phyloP scores from a whole-genome alignment of 1,284 basidiomycete genomes.

The Ustilago vetiveriae region DNA sequence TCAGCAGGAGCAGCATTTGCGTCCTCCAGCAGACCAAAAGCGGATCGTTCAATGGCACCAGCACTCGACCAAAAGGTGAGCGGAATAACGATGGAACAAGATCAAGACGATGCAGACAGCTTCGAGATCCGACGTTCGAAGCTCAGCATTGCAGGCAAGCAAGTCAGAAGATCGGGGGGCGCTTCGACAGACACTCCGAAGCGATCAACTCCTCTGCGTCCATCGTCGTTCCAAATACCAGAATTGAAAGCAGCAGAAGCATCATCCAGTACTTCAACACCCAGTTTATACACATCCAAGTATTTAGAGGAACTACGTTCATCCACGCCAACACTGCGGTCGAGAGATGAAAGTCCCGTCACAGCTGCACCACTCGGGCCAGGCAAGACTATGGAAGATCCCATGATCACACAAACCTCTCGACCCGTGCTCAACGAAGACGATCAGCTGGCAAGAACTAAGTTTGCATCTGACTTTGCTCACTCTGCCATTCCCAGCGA shows the following conservation, averaged over 20 bases:
- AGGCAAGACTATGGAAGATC: slow-evolving; percentile 23
- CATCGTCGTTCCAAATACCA: slow-evolving; percentile 9
- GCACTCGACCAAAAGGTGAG: not conserved
- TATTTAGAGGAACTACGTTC: slow-evolving; percentile 35
- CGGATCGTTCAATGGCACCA: not conserved
- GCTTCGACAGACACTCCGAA: slow-evolving; percentile 5
- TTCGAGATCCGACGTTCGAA: slow-evolving; percentile 36
- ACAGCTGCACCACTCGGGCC: slow-evolving; percentile 3
- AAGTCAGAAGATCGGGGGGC: slow-evolving; percentile 5
- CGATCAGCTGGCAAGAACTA: slow-evolving; percentile 17
- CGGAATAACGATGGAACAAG: slow-evolving; percentile 8
- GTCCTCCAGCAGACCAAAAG: not conserved
- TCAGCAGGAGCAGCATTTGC: not conserved
- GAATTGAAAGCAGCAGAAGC: not conserved
- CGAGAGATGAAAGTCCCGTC: slow-evolving; percentile 19
- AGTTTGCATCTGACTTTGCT: slow-evolving; percentile 27
- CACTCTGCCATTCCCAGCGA: slow-evolving; percentile 51
- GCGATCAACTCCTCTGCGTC: slow-evolving; percentile 17
- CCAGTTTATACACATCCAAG: slow-evolving; percentile 28
- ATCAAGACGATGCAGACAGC: slow-evolving; percentile 7
- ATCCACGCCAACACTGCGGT: slow-evolving; percentile 22
- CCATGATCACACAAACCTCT: slow-evolving; percentile 18
- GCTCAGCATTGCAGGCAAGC: slow-evolving; percentile 10
- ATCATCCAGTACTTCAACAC: not conserved
- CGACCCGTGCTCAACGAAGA: slow-evolving; percentile 6